Base-by-base conservation (phyloP, 768 basidiomycete species). In the Boletus coccyginus region DNA sequence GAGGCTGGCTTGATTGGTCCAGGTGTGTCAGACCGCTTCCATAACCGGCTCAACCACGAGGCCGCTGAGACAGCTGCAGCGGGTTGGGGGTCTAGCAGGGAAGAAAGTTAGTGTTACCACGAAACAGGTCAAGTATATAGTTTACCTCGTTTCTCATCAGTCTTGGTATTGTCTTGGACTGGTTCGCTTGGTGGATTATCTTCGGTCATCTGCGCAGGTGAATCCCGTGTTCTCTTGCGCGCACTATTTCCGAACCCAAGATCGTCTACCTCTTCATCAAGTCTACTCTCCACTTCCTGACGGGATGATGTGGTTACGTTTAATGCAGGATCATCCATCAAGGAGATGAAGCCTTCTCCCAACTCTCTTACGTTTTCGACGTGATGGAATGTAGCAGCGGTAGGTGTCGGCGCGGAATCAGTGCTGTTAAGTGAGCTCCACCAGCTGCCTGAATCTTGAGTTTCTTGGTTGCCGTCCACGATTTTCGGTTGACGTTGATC, bases 1-100 rank as follows among this genome's bases (percentile, higher is more conserved):
- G 27, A 99, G 82, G 63, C 88, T 98, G 19, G 96, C 97, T 67
- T 90, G 54, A 96, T 75, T 3, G 96, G 94, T 10, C 80, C 92
- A 10, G 85, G 77, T 5, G 78, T 62, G 16, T 87, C 86, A 17
- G 78, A 74, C 48, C 85, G 84, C 64, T 81, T 89, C 86, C 90
- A 96, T 75, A 87, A 85, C 36, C 89, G 81, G 54, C 87, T 85
- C 27, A 98, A 72, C 95, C 95, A 98, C 4, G 86, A 85, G 13
- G 85, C 77, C 24, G 74, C 60, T 3, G 74, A 45, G 33, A 77
- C 62, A 52, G 74, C 60, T 46, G 70, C 60, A 39, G 71, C 63
- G 17, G 52, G 52, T 1, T 39, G 54, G 24, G 58, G 7, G 16
- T 61, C 58, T 60, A 46, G 35, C 16, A 44, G 27, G 8, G 17